phyloP scores from a whole-genome alignment of 495 filamentous ascomycete species.

The Xylaria flabelliformis region DNA sequence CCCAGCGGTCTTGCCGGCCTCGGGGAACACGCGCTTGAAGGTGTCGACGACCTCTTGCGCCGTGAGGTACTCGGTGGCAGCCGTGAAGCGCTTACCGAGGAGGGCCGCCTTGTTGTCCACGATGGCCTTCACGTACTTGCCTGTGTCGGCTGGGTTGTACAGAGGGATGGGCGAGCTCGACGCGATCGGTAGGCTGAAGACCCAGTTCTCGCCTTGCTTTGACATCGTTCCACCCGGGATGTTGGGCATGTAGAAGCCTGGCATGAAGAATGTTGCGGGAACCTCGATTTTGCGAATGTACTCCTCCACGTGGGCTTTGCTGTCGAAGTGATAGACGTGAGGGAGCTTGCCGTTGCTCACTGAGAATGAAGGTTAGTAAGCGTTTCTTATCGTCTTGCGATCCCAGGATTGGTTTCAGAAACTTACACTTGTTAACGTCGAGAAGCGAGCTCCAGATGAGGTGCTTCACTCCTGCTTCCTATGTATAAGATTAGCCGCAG shows the following conservation, averaged over 20 bases:
- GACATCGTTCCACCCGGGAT: conserved; percentile 40
- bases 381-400: too few relatives aligned
- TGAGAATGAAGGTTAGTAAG: conserved; percentile 24
- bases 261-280: conserved; percentile 60
- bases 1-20: conserved; percentile 54
- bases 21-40: conserved; percentile 56
- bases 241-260: conserved; percentile 67
- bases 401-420: too few relatives aligned
- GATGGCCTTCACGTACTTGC: conserved; percentile 63
- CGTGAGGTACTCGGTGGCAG: conserved; percentile 59
- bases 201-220: conserved; percentile 45
- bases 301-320: conserved; percentile 64
- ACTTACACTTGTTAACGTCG: conserved; percentile 24
- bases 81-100: conserved; percentile 53
- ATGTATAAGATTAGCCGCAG: neutral
- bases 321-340: conserved; percentile 68
- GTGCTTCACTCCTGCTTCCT: conserved; percentile 55
- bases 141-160: conserved; percentile 61
- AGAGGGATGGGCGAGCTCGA: conserved; percentile 54
- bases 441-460: conserved; percentile 57
- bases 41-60: conserved; percentile 52
- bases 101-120: conserved; percentile 46
- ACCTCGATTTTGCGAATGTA: conserved; percentile 59
- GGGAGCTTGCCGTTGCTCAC: conserved; percentile 53
- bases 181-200: conserved; percentile 51